phyloP scores from a whole-genome alignment of 2,329 filamentous ascomycete genomes.

The Fonsecaea monophora region DNA sequence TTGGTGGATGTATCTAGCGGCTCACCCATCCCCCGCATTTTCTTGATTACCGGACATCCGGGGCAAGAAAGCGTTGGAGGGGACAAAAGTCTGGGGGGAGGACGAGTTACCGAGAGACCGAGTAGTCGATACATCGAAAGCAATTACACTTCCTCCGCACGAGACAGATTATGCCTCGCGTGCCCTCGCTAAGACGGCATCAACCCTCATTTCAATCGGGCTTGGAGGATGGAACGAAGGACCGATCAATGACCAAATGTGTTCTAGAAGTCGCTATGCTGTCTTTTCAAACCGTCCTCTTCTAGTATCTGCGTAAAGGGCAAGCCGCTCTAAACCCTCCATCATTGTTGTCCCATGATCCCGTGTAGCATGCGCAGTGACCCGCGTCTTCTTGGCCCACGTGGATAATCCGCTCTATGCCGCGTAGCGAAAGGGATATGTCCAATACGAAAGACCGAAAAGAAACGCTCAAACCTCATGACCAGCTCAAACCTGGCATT shows the following conservation, averaged over 20 bases:
- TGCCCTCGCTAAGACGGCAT: neutral
- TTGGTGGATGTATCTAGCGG: too few species aligned
- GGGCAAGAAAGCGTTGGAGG: too few species aligned
- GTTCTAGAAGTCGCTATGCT: neutral
- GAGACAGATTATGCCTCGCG: too few species aligned
- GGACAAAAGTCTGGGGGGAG: too few species aligned
- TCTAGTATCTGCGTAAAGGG: neutral
- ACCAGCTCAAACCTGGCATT: neutral
- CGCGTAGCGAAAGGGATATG: neutral
- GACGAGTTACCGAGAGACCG: too few species aligned
- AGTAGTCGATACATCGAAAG: too few species aligned
- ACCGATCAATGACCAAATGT: neutral
- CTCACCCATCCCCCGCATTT: too few species aligned
- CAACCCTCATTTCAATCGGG: neutral
- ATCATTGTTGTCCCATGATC: neutral
- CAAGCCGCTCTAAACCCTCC: constrained; percentile 2
- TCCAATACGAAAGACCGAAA: constrained; percentile 3
- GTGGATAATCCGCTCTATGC: constrained; percentile 1
- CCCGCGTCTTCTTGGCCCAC: neutral
- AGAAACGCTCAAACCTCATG: neutral
- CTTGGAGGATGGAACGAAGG: neutral
- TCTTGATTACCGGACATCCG: too few species aligned
- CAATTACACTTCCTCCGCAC: too few species aligned
- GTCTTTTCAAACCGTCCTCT: neutral
- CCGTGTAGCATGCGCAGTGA: neutral